Percentiles rank a stretch among this genome's conserved stretches.
Conservation (phyloP, 2,329 filamentous ascomycete species). For the Hypoxylon rubiginosum region DNA sequence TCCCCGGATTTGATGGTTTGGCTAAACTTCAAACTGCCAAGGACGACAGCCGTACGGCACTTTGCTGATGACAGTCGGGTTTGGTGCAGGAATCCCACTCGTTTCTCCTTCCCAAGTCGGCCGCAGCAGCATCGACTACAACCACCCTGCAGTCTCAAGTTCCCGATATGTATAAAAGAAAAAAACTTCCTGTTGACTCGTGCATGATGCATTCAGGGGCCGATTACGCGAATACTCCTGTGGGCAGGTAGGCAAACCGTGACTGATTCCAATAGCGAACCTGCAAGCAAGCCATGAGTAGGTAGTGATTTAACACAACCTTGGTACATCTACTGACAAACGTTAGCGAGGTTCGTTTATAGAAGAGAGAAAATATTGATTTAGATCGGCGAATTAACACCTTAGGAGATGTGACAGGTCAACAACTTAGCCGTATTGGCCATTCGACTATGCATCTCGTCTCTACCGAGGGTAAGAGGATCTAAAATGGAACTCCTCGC, state of each 20-base stretch:
- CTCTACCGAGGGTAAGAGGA: constrained; percentile 18
- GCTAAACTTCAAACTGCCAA: constrained; percentile 44
- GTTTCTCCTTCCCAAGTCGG: constrained; percentile 34
- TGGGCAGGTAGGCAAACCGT: constrained; percentile 23
- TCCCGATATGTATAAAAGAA: constrained; percentile 15
- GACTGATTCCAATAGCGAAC: constrained; percentile 11
- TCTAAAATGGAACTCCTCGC: not conserved
- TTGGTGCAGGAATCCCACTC: constrained; percentile 15
- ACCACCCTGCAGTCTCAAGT: constrained; percentile 31
- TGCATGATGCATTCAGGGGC: constrained; percentile 32
- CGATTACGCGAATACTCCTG: constrained; percentile 23
- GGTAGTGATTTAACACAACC: constrained; percentile 11
- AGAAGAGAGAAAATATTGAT: constrained; percentile 6
- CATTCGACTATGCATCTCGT: constrained; percentile 19
- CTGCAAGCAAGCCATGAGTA: constrained; percentile 17
- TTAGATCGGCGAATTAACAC: constrained; percentile 24
- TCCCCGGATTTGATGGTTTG: constrained; percentile 40
- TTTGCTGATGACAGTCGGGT: constrained; percentile 32
- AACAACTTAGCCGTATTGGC: constrained; percentile 13
- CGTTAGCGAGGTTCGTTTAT: constrained; percentile 19
- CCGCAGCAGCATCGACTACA: constrained; percentile 29
- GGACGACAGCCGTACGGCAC: constrained; percentile 36
- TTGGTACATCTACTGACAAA: constrained; percentile 16
- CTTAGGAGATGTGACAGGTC: constrained; percentile 16
- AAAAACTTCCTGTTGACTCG: constrained; percentile 23